Conservation (phyloP, 148 eudicot genomes). For the Silene conica region DNA sequence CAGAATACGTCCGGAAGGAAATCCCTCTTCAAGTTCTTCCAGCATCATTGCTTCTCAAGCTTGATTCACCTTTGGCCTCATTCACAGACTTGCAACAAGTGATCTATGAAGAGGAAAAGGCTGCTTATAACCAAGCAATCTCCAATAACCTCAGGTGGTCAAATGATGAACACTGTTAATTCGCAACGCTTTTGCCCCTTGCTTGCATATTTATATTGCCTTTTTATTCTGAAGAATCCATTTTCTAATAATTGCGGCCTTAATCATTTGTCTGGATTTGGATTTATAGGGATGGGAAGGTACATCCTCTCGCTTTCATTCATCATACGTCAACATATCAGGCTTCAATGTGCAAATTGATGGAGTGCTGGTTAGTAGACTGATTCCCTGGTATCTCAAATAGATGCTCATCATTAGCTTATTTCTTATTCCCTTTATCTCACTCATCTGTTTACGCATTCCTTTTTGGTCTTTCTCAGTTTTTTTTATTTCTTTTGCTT, state of each 20-base stretch:
- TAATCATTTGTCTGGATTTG: background rate
- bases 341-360: conserved; percentile 96
- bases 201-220: background rate
- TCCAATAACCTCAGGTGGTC: conserved; percentile 66
- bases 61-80: conserved; percentile 75
- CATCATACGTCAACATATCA: conserved; percentile 98
- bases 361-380: conserved; percentile 81
- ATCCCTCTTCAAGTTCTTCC: conserved; percentile 84
- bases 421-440: too few species aligned
- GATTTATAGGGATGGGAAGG: conserved; percentile 64
- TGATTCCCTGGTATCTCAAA: background rate
- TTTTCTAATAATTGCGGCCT: background rate
- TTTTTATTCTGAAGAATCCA: background rate
- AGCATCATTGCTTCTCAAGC: conserved; percentile 61
- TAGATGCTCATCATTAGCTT: background rate
- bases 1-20: conserved; percentile 84
- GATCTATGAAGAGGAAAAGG: conserved; percentile 78
- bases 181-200: background rate
- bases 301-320: conserved; percentile 88
- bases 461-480: background rate
- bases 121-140: conserved; percentile 86
- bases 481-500: too few species aligned
- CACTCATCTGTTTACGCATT: background rate
- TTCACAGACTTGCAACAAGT: conserved; percentile 76
- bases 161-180: background rate